These are phyloP conservation scores for Talinum fruticosum DNA, from an alignment of 148 eudicot species.

Conservation along the genomic window DNA sequence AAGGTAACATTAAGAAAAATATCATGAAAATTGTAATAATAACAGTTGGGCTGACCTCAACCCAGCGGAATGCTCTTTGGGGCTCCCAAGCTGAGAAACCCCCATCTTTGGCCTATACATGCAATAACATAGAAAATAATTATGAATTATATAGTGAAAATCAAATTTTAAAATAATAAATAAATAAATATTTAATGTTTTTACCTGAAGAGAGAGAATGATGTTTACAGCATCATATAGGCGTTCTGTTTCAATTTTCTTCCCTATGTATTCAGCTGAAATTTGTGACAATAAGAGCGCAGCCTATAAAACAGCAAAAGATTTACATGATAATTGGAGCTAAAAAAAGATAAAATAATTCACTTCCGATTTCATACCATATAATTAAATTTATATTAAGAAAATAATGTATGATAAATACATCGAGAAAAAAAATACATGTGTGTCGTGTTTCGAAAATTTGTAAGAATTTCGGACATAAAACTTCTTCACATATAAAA, in stretches of 20 bases:
- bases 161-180: neutral
- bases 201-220: slow-evolving; percentile 58
- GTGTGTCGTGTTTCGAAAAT: too few species aligned
- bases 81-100: slow-evolving; percentile 62
- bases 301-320: slow-evolving; percentile 24
- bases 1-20: neutral
- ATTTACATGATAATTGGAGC: neutral
- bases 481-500: too few species aligned
- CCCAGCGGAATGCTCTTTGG: slow-evolving; percentile 41
- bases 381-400: too few species aligned
- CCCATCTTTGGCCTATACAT: slow-evolving; percentile 39
- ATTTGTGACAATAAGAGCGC: slow-evolving; percentile 48
- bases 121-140: too few species aligned
- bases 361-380: too few species aligned
- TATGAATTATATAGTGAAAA: too few species aligned
- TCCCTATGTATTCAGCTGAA: slow-evolving; percentile 43
- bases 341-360: too few species aligned
- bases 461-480: too few species aligned
- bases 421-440: too few species aligned
- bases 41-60: slow-evolving; percentile 30
- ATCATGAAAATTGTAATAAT: neutral
- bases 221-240: slow-evolving; percentile 62
- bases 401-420: too few species aligned
- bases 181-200: neutral
- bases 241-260: slow-evolving; percentile 34